Base-by-base conservation (phyloP, 2,329 filamentous ascomycete species). In the Neonectria hederae region DNA sequence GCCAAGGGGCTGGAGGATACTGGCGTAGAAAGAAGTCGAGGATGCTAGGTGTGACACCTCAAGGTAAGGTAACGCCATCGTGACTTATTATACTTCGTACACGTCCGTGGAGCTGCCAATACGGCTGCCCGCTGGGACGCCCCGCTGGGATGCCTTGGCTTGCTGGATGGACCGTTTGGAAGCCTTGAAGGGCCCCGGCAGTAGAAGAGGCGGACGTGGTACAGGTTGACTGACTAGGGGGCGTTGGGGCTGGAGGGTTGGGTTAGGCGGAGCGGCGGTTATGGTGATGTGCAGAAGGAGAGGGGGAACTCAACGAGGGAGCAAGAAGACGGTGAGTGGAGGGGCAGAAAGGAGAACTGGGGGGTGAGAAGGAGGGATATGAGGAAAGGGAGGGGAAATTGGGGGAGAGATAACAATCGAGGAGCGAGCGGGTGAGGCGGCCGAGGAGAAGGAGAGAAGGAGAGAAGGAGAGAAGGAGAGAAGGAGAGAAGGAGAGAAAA, bases 11-110 rank as follows among this genome's bases (percentile, higher is more conserved):
- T 95, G 92, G 8, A 93, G 85, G 68, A 93, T 85, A 66, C 91
- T 87, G 22, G 94, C 87, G 79, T 93, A 97, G 82, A 97, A 97
- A 8, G 93, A 96, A 54, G 91, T 89, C 4, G 93, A 92, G 38
- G 90, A 88, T 59, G 93, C 88, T 58, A 97, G 87, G 78, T 94
- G 90, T 65, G 89, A 90, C 75, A 97, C 93, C 75, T 87, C 83
- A 69, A 89, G 75, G 68, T 83, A 83, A 53, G 87, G 85, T 67
- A 84, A 74, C 76, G 81, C 81, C 69, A 76, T 76, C 57, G 51
- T 69, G 57, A 65, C 68, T 63, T 69, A 64, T 32, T 51, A 32
- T 51, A 32, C 26, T 49, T 17, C 46, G 46, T 67, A 74, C 51
- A 52, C 65, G 54, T 56, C 54, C 43, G 51, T 62, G 40, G 57